Base-by-base conservation (phyloP, 768 basidiomycete genomes). In the Leccinum truebloodii region DNA sequence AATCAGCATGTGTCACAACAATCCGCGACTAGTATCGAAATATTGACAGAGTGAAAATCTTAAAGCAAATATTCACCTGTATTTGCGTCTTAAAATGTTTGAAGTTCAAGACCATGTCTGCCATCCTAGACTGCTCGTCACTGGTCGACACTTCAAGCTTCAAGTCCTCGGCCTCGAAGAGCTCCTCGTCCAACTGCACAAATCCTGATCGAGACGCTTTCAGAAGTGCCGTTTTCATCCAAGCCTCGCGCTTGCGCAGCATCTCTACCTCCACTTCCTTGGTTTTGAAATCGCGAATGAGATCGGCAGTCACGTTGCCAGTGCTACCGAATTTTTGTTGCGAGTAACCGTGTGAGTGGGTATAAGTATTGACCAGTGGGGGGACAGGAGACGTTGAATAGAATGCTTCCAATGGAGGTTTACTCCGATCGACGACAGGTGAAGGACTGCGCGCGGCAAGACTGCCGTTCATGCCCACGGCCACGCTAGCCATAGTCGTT, bases 61-160 rank as follows among this genome's bases (percentile, higher is more conserved):
- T 13, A 39, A 8, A 56, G 28, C 1, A n/a, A 46, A 46, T 9
- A 75, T 85, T 64, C 62, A 94, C 95, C 86, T 95, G 92, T 55
- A 95, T 81, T 63, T 86, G 86, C 12, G 92, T 90, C 72, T 87
- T 87, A 73, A 94, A 90, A 69, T 93, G 88, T 78, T 96, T 98
- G 69, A 98, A 84, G 69, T 82, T 85, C 58, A 97, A 76, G 5
- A 90, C 79, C 73, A 93, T 81, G 64, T 94, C 91, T 2, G 84
- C 79, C 59, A 88, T 78, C 58, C 78, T 79, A 37, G 81, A 80
- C 46, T 80, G 82, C 28, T 82, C 82, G 26, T 77, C 76, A 56
- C 70, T 58, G 32, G 57, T 22, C 37, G 78, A 76, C 44, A 67
- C 69, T n/a, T 71, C 71, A 44, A 73, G 72, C 57, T 77, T 70